These are phyloP conservation scores for Scenedesmus sp. DNA, from an alignment of 163 green algal genomes.

Conservation along the genomic window DNA sequence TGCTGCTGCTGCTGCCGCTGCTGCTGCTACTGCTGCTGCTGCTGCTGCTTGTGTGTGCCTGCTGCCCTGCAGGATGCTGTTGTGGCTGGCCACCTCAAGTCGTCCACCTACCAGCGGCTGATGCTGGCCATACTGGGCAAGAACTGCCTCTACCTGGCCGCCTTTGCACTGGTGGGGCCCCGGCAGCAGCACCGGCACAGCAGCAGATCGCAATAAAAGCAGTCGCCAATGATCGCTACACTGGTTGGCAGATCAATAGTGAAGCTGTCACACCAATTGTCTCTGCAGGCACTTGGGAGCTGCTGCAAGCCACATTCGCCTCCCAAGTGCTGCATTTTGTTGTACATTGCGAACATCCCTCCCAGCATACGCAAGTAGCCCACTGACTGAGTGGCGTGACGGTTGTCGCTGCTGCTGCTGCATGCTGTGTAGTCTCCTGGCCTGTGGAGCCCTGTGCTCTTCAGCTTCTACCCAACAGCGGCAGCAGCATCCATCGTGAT, in stretches of 20 bases:
- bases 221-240: no score
- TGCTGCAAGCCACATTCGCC: no score
- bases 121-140: slow-evolving; percentile 53
- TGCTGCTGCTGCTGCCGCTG: no score
- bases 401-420: neutral
- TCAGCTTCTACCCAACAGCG: slow-evolving; percentile 34
- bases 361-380: neutral
- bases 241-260: no score
- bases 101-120: slow-evolving; percentile 64
- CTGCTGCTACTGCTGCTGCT: neutral
- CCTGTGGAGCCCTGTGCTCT: slow-evolving; percentile 42
- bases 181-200: neutral
- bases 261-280: no score
- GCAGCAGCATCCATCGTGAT: slow-evolving; percentile 35
- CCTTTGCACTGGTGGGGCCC: slow-evolving; percentile 41
- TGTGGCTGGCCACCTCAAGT: slow-evolving; percentile 49
- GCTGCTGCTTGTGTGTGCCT: neutral
- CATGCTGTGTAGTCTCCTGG: slow-evolving; percentile 21
- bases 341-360: no score
- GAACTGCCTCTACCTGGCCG: slow-evolving; percentile 49
- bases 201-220: neutral
- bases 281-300: no score
- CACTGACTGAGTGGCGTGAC: neutral
- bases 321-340: no score
- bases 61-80: slow-evolving; percentile 55